These are phyloP conservation scores for Canna indica DNA, from an alignment of 176 grass and related monocot species.

Conservation along the genomic window DNA sequence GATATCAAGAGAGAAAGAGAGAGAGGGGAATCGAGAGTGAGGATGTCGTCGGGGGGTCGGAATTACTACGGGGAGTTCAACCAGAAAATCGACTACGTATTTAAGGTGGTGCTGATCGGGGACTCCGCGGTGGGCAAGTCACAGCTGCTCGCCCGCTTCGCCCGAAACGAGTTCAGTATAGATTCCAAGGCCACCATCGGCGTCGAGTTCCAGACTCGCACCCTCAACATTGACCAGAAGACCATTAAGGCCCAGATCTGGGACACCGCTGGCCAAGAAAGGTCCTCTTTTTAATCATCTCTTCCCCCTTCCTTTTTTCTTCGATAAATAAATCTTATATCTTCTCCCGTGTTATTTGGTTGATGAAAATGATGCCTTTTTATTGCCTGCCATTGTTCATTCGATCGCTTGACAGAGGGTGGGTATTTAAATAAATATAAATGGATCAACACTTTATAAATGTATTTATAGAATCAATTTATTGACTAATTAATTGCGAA, in stretches of 20 bases:
- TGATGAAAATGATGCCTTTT: too few species aligned
- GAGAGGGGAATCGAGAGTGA: background rate
- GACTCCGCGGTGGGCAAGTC: conserved; percentile 70
- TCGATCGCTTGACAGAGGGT: too few species aligned
- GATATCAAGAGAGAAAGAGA: too few species aligned
- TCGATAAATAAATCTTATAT: background rate
- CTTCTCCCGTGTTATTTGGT: background rate
- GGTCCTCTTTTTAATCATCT: background rate
- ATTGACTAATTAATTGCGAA: too few species aligned
- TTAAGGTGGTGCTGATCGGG: conserved; percentile 22
- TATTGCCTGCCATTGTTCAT: too few species aligned
- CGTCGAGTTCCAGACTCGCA: conserved; percentile 45
- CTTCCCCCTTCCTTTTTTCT: background rate
- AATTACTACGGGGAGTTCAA: conserved; percentile 3
- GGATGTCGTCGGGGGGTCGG: background rate
- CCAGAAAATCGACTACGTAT: conserved; percentile 1
- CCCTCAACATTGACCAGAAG: background rate
- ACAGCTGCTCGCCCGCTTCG: conserved; percentile 63
- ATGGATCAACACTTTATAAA: too few species aligned
- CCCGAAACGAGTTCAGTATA: conserved; percentile 71
- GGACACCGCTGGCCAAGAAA: conserved; percentile 9
- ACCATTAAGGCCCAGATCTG: conserved; percentile 4
- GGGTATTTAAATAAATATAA: too few species aligned
- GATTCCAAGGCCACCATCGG: conserved; percentile 58
- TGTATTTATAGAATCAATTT: too few species aligned